Conservation (phyloP, 129 eudicot species). For the Deinandra increscens region DNA sequence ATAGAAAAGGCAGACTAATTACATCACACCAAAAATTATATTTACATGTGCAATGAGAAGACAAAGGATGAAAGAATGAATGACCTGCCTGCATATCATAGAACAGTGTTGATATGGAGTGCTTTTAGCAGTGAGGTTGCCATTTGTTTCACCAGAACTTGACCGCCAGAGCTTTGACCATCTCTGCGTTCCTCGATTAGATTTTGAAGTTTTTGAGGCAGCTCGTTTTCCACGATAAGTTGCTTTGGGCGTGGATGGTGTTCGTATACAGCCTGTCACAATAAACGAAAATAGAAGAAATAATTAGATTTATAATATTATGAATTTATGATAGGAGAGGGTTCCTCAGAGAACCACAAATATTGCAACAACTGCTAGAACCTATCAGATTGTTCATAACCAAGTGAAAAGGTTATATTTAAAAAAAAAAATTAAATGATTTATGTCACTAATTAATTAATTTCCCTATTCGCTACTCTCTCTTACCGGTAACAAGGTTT, state of each 20-base stretch:
- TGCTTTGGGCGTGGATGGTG: conserved; percentile 96
- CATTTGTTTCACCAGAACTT: conserved; percentile 97
- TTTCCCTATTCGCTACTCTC: no score
- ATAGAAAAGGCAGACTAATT: conserved; percentile 24
- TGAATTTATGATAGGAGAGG: no score
- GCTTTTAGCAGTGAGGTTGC: conserved; percentile 98
- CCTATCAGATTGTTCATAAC: no score
- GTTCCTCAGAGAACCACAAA: no score
- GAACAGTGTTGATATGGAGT: conserved; percentile 87
- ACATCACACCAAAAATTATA: conserved; percentile 40
- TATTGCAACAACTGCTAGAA: no score
- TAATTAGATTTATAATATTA: neutral
- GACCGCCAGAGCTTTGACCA: conserved; percentile 95
- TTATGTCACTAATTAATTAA: no score
- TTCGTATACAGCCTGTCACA: conserved; percentile 92
- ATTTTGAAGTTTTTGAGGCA: conserved; percentile 87
- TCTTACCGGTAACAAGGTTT: no score
- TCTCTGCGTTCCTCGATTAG: conserved; percentile 96
- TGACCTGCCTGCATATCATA: conserved; percentile 46
- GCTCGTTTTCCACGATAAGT: conserved; percentile 87
- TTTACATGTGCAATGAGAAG: conserved; percentile 21
- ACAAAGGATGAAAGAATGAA: conserved; percentile 15
- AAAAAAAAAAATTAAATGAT: no score
- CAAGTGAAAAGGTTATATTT: no score
- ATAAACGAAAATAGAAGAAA: neutral